phyloP scores from a whole-genome alignment of 306 rosid genomes.

The Medicago lupulina region DNA sequence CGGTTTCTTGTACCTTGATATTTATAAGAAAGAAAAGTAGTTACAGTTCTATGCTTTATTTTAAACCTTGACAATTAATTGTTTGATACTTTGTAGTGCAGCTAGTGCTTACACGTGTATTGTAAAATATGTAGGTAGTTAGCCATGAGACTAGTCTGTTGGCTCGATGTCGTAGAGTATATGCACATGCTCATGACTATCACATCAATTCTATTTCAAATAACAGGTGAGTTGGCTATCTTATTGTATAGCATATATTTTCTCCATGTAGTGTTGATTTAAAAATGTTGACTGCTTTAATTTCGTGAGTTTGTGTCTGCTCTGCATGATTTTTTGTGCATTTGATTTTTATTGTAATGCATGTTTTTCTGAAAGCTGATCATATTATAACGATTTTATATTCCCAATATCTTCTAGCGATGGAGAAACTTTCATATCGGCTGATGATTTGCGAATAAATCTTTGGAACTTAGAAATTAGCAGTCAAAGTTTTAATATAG shows the following conservation, averaged over 20 bases:
- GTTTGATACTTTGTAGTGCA: conserved; percentile 20
- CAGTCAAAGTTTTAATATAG: conserved; percentile 96
- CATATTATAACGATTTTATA: conserved; percentile 36
- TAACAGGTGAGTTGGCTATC: conserved; percentile 74
- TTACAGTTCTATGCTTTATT: conserved; percentile 25
- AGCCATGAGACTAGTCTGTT: conserved; percentile 82
- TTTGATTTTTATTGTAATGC: conserved; percentile 6
- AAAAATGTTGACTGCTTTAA: conserved; percentile 23
- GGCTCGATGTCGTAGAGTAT: conserved; percentile 98
- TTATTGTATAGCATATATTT: neutral
- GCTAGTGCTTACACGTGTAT: conserved; percentile 41
- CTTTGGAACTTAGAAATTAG: conserved; percentile 99
- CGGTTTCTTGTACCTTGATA: too few relatives aligned
- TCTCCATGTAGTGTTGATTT: conserved; percentile 6
- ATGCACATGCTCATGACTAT: conserved; percentile 99
- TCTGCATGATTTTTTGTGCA: neutral
- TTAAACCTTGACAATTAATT: conserved; percentile 29
- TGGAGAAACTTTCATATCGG: conserved; percentile 99
- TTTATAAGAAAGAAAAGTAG: conserved; percentile 2
- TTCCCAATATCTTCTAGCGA: conserved; percentile 60
- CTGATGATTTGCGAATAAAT: conserved; percentile 98
- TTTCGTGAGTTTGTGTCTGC: neutral
- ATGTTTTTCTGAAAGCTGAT: conserved; percentile 41
- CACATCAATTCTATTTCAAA: conserved; percentile 98
- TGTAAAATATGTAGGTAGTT: conserved; percentile 68